Evolutionary conservation across 805 yeast genomes (phyloP).

Genomic region (Vanderwaltozyma yarrowii): DNA sequence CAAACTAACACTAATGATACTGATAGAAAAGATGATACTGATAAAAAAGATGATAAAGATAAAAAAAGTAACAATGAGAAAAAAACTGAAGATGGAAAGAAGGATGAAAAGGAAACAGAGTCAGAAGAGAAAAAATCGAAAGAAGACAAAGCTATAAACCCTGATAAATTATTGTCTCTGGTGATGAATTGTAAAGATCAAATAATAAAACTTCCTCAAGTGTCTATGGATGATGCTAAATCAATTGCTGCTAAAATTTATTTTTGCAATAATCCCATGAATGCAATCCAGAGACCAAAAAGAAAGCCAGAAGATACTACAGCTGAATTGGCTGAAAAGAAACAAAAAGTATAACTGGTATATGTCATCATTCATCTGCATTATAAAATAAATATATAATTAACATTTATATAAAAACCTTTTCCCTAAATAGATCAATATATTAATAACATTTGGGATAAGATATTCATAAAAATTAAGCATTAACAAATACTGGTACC

Average conservation of each 20-base stretch:
- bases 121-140: slow-evolving; percentile 1
- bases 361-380: no score
- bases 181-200: slow-evolving; percentile 40
- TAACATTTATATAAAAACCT: no score
- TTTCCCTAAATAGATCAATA: no score
- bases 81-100: slow-evolving; percentile 6
- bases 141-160: slow-evolving; percentile 15
- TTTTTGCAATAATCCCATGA: slow-evolving; percentile 49
- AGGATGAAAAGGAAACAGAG: slow-evolving; percentile 4
- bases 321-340: slow-evolving; percentile 7
- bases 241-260: slow-evolving; percentile 54
- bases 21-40: slow-evolving; percentile 1
- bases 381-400: no score
- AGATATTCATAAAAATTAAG: no score
- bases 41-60: slow-evolving; percentile 5
- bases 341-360: slow-evolving; percentile 4
- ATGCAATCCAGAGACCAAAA: slow-evolving; percentile 42
- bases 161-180: slow-evolving; percentile 35
- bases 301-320: slow-evolving; percentile 28
- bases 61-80: slow-evolving; percentile 1
- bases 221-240: slow-evolving; percentile 53
- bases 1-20: slow-evolving; percentile 15
- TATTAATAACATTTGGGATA: no score
- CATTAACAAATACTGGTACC: no score
- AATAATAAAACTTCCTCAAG: slow-evolving; percentile 35